phyloP scores from a whole-genome alignment of 2,329 filamentous ascomycete genomes.

The Metarhizium anisopliae region DNA sequence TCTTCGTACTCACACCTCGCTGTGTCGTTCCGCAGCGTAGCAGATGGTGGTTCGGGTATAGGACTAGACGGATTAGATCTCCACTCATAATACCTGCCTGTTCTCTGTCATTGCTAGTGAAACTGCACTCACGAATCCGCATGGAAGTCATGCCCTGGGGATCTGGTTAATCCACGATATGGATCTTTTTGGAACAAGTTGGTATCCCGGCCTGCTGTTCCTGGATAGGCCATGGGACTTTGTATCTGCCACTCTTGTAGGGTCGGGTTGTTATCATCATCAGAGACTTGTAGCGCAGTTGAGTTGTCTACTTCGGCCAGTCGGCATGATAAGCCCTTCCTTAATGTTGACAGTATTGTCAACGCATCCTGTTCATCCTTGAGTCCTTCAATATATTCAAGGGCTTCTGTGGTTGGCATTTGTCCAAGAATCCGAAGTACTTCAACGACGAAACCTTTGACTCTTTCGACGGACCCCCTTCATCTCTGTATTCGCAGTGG shows the following conservation, averaged over 20 bases:
- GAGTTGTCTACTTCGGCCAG: background rate
- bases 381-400: constrained; percentile 12
- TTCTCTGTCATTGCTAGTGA: too few relatives aligned
- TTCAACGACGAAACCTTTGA: constrained; percentile 11
- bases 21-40: too few relatives aligned
- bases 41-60: too few relatives aligned
- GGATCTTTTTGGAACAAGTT: background rate
- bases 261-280: background rate
- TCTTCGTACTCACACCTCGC: too few relatives aligned
- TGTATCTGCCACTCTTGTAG: constrained; percentile 17
- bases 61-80: too few relatives aligned
- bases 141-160: background rate
- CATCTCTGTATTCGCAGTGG: constrained; percentile 11
- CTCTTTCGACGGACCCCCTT: too few relatives aligned
- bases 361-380: constrained; percentile 13
- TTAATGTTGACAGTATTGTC: constrained; percentile 13
- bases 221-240: constrained; percentile 15
- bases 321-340: background rate
- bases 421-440: constrained; percentile 16
- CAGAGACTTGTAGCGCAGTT: background rate
- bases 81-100: too few relatives aligned
- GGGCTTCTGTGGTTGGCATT: constrained; percentile 11
- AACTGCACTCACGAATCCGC: too few relatives aligned
- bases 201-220: background rate
- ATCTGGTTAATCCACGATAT: background rate